Conservation (phyloP, 2,329 filamentous ascomycete species). For the Amauroascus niger region DNA sequence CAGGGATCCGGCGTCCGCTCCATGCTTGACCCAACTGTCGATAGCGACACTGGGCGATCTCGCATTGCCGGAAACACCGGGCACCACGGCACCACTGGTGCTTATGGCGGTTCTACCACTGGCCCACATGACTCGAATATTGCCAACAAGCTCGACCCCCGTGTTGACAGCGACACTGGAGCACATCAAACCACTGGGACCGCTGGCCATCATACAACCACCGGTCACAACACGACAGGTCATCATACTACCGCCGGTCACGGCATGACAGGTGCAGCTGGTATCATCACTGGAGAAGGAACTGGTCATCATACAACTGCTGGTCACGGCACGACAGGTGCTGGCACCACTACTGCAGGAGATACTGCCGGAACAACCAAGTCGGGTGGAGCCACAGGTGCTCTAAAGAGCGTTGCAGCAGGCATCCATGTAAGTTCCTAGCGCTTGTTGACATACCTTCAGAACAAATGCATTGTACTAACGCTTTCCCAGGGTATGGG, state of each 20-base stretch:
- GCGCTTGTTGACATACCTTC: background rate
- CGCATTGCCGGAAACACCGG: background rate
- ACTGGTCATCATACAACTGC: background rate
- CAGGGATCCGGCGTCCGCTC: background rate
- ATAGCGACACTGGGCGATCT: background rate
- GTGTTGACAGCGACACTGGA: slow-evolving; percentile 15
- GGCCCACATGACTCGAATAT: slow-evolving; percentile 11
- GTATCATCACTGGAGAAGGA: slow-evolving; percentile 14
- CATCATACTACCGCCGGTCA: slow-evolving; percentile 30
- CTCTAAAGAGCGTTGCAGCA: slow-evolving; percentile 25
- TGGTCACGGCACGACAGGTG: background rate
- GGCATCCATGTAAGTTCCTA: slow-evolving; percentile 29
- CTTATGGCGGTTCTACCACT: background rate
- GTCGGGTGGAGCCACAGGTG: slow-evolving; percentile 18
- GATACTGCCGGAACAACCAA: background rate
- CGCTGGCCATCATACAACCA: background rate
- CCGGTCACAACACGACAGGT: slow-evolving; percentile 20
- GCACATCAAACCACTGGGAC: too few species aligned
- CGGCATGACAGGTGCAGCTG: too few species aligned
- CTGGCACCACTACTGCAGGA: background rate
- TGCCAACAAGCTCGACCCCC: slow-evolving; percentile 17
- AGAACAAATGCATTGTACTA: background rate
- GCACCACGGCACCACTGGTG: background rate
- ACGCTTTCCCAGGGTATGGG: slow-evolving; percentile 30
- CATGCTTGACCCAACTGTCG: slow-evolving; percentile 6